These are phyloP conservation scores for Russula compacta DNA, from an alignment of 768 basidiomycete species.

Conservation along the genomic window DNA sequence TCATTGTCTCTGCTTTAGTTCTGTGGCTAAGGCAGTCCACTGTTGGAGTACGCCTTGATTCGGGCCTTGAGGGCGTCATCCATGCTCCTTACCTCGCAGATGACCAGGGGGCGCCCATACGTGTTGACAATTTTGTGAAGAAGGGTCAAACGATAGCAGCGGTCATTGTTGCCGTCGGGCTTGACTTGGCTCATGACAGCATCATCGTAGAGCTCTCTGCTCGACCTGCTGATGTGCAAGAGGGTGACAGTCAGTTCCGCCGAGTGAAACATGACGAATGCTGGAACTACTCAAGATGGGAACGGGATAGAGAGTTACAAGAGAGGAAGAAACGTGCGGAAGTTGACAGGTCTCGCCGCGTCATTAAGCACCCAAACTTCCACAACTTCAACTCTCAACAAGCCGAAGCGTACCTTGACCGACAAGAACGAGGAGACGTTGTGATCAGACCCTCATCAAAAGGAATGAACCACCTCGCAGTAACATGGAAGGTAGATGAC, in stretches of 20 bases:
- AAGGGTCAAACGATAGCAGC: slow-evolving; percentile 76
- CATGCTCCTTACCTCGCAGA: slow-evolving; percentile 50
- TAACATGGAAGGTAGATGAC: slow-evolving; percentile 99
- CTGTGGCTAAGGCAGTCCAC: slow-evolving; percentile 42
- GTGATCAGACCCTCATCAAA: slow-evolving; percentile 95
- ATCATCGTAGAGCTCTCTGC: slow-evolving; percentile 72
- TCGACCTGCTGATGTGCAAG: slow-evolving; percentile 49
- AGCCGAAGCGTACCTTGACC: slow-evolving; percentile 83
- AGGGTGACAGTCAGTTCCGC: slow-evolving; percentile 55
- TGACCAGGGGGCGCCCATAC: slow-evolving; percentile 33
- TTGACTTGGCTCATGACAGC: slow-evolving; percentile 48
- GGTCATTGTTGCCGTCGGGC: slow-evolving; percentile 64
- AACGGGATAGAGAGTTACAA: slow-evolving; percentile 62
- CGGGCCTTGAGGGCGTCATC: slow-evolving; percentile 83
- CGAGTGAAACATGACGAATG: slow-evolving; percentile 47
- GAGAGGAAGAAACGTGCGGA: slow-evolving; percentile 80
- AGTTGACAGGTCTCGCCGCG: slow-evolving; percentile 66
- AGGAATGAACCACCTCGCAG: slow-evolving; percentile 85
- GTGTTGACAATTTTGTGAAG: slow-evolving; percentile 40
- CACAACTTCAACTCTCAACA: slow-evolving; percentile 87
- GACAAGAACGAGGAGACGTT: slow-evolving; percentile 90
- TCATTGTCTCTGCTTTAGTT: slow-evolving; percentile 73
- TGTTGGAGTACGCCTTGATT: slow-evolving; percentile 75
- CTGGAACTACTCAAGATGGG: slow-evolving; percentile 58
- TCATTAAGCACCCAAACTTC: slow-evolving; percentile 98